Base-by-base conservation (phyloP, 305 asterid genomes). In the Withania somnifera region DNA sequence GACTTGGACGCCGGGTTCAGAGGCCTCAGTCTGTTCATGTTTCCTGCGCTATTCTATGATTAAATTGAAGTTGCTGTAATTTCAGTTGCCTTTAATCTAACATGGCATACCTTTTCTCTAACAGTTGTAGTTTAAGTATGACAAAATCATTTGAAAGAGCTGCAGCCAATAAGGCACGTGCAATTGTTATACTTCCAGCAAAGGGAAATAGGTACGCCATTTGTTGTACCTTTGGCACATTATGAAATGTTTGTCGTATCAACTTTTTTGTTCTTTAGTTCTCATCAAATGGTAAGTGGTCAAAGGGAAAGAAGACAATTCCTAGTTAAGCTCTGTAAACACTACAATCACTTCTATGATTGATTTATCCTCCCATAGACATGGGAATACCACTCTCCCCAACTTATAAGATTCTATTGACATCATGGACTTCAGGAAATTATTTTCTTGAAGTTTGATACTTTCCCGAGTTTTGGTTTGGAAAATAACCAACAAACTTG, bases 71-170 rank as follows among this genome's bases (percentile, higher is more conserved):
- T 75, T 45, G 60, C 45, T 50, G 5, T 75, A 50, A 17, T 67
- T 85, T 80, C 78, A 80, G 57, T 69, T 80, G 11, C 75, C 67
- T 71, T 61, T 32, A 57, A 76, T 69, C 87, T 85, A 69, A 86
- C 83, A 60, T 77, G 51, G 47, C 32, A 36, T 86, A 76, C 76
- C 58, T 75, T 75, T 75, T 17, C 47, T 82, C 80, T 7, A 88
- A 85, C 98, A 96, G 99, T 88, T 96, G 99, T 88, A 94, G 97
- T 86, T 91, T 94, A 79, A 96, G 95, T 86, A 85, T 94, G 88
- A 96, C 98, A 20, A 91, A 89, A 86, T 96, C 99, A 83, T 96
- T 94, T 85, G 97, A 96, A 86, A 88, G 98, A 86, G 99, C 98
- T 83, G 99, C 98, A 71, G 99, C 98, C 47, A 90, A 87, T 90